Evolutionary conservation across 2,329 filamentous ascomycete species (phyloP), one percentile per base, ranked within the genome.

Genomic region (Trichoderma sp.): DNA sequence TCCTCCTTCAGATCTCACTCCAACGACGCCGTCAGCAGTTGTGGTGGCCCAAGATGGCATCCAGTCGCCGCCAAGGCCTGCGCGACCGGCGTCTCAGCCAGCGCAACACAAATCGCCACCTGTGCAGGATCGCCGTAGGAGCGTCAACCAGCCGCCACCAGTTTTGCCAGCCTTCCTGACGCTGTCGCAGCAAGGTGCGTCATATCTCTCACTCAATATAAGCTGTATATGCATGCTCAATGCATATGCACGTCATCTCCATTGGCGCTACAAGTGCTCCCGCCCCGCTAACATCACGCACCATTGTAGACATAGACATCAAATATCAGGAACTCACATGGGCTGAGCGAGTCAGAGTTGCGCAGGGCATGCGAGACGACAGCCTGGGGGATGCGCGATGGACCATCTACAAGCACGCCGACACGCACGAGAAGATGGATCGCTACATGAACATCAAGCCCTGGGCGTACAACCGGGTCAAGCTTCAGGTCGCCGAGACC

Each of bases 401-500:
- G 80, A 72, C 73, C 7, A 72, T 73, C 25, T 80, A 76, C 66
- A 78, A 78, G 67, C 79, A 80, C 60, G 68, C 72, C 12, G 77
- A 80, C 39, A 66, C 63, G 5, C 71, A 73, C 42, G 70, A 73
- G 63, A 75, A 74, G 68, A 80, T 94, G 72, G 96, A 98, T 78
- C 89, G 95, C 66, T 99, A 98, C 80, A 78, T 84, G 64, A 97
- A 98, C 76, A 92, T 99, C 70, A 90, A 94, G 76, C 93, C 94
- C 0, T 99, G 92, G 88, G 89, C 91, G 70, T 89, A 92, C 76
- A 97, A 96, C 75, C 89, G 95, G 42, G 85, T 99, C 67, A 90
- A 88, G 76, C 86, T 99, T 19, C 85, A 86, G 45, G 94, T 97
- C 1, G 89, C 92, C 2, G 85, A 90, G 17, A 90, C 87, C 42